These are phyloP conservation scores for Microstegium vimineum DNA, from an alignment of 176 grass and related monocot genomes.

Conservation along the genomic window DNA sequence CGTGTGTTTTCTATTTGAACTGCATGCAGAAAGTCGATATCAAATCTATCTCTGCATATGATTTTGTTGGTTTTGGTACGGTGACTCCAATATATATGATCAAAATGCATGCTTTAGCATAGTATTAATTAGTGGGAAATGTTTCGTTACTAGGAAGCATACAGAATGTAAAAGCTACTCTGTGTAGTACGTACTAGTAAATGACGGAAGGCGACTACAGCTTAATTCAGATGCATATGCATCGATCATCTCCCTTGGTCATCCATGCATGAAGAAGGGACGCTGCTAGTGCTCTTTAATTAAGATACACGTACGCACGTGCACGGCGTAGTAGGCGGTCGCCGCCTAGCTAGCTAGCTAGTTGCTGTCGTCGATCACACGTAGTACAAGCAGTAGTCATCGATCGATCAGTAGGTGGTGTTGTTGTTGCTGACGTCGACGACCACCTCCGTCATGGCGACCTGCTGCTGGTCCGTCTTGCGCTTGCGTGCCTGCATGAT, in stretches of 20 bases:
- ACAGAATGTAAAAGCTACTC: background rate
- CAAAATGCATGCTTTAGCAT: background rate
- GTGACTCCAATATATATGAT: background rate
- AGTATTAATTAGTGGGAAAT: background rate
- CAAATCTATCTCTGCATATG: background rate
- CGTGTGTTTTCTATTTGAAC: background rate
- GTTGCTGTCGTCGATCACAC: background rate
- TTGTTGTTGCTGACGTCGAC: constrained; percentile 23
- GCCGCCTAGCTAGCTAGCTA: no score
- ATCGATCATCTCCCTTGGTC: background rate
- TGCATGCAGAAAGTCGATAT: no score
- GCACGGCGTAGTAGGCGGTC: no score
- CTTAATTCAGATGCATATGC: background rate
- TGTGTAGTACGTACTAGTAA: no score
- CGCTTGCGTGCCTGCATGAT: constrained; percentile 62
- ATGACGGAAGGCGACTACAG: background rate
- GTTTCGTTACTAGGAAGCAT: background rate
- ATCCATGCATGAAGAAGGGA: background rate
- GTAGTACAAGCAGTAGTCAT: no score
- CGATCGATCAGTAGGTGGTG: background rate
- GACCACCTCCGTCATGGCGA: constrained; percentile 65
- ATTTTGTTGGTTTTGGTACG: no score
- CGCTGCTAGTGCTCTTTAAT: background rate
- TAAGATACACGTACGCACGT: background rate
- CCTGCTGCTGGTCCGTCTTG: constrained; percentile 58